A percentile compares a stretch with the other conserved stretches of the same genome.
These are phyloP conservation scores for Pistacia atlantica DNA, from an alignment of 345 rosid genomes.

Conservation along the genomic window DNA sequence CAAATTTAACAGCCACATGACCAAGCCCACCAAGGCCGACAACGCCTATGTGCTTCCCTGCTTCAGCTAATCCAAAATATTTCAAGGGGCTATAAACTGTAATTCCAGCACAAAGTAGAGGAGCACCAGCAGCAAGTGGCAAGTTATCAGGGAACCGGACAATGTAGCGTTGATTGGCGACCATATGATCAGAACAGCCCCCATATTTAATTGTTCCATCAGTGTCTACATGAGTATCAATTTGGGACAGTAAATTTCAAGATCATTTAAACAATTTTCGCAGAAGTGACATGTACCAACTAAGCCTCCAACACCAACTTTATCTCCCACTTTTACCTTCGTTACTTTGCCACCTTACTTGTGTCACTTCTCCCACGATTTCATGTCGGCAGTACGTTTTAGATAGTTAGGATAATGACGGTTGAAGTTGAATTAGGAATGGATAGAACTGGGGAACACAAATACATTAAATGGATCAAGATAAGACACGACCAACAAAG, in stretches of 20 bases:
- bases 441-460: too few relatives aligned
- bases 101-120: constrained; percentile 73
- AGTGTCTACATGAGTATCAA: constrained; percentile 34
- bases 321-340: constrained; percentile 58
- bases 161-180: constrained; percentile 52
- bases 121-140: constrained; percentile 58
- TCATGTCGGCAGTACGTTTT: constrained; percentile 45
- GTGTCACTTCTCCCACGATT: constrained; percentile 57
- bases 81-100: constrained; percentile 70
- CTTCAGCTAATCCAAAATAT: constrained; percentile 40
- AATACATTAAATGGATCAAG: too few relatives aligned
- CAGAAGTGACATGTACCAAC: constrained; percentile 55
- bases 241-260: constrained; percentile 59
- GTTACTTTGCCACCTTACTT: constrained; percentile 51
- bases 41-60: constrained; percentile 39
- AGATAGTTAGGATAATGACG: too few relatives aligned
- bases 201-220: constrained; percentile 59
- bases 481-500: too few relatives aligned
- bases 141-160: constrained; percentile 51
- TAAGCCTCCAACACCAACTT: constrained; percentile 59
- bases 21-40: constrained; percentile 62
- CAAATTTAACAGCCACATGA: constrained; percentile 54
- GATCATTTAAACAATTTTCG: constrained; percentile 42
- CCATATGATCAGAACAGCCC: constrained; percentile 60
- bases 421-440: too few relatives aligned